A percentile compares a stretch with the other conserved stretches of the same genome.
Evolutionary conservation across 495 filamentous ascomycete species (phyloP).

Genomic region (Paragyromitra xinjiangensis): DNA sequence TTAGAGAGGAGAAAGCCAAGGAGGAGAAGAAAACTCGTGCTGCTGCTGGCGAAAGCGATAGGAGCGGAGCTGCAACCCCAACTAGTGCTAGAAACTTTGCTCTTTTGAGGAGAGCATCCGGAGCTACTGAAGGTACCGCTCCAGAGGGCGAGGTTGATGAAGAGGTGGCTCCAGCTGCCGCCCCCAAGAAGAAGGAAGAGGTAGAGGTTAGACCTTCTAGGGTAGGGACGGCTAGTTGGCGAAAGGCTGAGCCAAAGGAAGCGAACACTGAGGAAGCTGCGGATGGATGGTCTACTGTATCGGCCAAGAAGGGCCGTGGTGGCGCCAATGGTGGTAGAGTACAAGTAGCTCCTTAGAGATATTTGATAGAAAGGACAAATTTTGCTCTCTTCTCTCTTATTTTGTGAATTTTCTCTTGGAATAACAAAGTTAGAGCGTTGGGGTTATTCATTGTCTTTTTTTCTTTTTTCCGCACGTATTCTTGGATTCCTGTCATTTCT

Average conservation of each 20-base stretch:
- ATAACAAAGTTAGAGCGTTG: constrained; percentile 54
- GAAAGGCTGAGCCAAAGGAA: constrained; percentile 42
- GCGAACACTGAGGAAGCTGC: constrained; percentile 31
- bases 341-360: constrained; percentile 28
- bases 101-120: constrained; percentile 48
- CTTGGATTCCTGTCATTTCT: constrained; percentile 33
- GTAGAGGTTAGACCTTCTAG: constrained; percentile 26
- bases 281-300: constrained; percentile 54
- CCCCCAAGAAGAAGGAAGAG: constrained; percentile 27
- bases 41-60: constrained; percentile 65
- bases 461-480: constrained; percentile 24
- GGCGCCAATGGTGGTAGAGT: constrained; percentile 40
- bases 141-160: constrained; percentile 37
- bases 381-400: constrained; percentile 51
- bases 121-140: constrained; percentile 31
- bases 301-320: constrained; percentile 41
- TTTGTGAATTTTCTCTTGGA: constrained; percentile 54
- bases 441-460: constrained; percentile 45
- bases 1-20: constrained; percentile 76
- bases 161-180: constrained; percentile 21
- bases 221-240: constrained; percentile 30
- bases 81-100: constrained; percentile 49
- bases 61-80: constrained; percentile 44
- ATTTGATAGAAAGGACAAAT: constrained; percentile 28
- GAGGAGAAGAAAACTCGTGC: constrained; percentile 60